Evolutionary conservation across 2,329 filamentous ascomycete genomes (phyloP).

Genomic region (Neofusicoccum laricinum): DNA sequence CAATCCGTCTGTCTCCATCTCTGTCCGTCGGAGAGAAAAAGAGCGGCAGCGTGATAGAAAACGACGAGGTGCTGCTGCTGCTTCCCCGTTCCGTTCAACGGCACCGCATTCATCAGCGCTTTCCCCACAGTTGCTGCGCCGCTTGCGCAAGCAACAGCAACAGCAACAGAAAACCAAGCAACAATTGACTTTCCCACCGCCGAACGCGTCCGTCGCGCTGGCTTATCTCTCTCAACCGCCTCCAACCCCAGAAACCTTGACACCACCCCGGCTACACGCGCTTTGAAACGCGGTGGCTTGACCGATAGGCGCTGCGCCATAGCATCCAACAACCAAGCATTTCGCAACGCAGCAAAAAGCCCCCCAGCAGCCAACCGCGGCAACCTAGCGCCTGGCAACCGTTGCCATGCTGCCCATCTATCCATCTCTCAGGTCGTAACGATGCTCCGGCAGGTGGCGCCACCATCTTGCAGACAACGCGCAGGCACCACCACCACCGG

Average conservation of each 20-base stretch:
- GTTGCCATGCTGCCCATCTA: background rate
- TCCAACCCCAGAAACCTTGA: too few relatives aligned
- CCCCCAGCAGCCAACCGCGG: background rate
- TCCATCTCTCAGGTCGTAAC: background rate
- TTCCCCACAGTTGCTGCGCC: too few relatives aligned
- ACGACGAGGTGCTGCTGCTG: background rate
- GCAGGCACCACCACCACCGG: too few relatives aligned
- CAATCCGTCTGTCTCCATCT: background rate
- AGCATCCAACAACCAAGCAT: background rate
- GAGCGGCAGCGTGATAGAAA: background rate
- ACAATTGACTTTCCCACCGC: too few relatives aligned
- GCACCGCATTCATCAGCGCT: background rate
- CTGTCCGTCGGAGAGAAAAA: background rate
- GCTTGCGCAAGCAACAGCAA: too few relatives aligned
- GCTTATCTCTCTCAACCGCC: too few relatives aligned
- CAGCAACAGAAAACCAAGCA: too few relatives aligned
- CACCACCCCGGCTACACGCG: background rate
- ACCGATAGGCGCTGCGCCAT: background rate
- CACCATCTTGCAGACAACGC: too few relatives aligned
- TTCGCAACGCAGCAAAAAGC: background rate
- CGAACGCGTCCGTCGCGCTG: too few relatives aligned
- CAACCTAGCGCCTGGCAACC: background rate
- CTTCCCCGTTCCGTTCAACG: background rate
- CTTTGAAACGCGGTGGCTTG: constrained; percentile 7
- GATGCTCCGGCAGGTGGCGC: too few relatives aligned